Evolutionary conservation across 768 basidiomycete genomes (phyloP).

Genomic region (Lyophyllum decastes): DNA sequence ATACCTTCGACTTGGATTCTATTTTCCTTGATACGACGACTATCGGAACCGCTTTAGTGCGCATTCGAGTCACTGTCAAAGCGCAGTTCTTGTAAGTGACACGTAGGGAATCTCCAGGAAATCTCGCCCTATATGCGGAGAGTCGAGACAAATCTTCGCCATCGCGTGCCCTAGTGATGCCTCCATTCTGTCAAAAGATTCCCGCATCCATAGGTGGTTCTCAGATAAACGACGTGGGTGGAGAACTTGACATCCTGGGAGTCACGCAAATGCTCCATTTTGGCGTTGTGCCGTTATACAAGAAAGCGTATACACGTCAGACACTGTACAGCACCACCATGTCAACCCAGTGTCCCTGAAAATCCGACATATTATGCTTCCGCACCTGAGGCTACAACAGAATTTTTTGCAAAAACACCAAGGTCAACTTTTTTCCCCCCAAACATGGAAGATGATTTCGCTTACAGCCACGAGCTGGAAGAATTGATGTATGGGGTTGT

Average conservation of each 20-base stretch:
- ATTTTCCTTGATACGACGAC: background rate
- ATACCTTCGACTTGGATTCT: background rate
- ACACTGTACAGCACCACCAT: background rate
- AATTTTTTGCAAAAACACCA: no score
- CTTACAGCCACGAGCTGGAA: no score
- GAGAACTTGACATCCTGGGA: no score
- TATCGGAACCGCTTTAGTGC: background rate
- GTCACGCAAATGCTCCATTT: background rate
- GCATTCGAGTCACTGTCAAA: background rate
- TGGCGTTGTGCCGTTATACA: background rate
- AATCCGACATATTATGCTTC: background rate
- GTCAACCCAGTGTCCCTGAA: background rate
- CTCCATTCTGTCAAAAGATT: no score
- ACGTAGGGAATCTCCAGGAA: background rate
- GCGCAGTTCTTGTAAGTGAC: background rate
- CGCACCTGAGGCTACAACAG: background rate
- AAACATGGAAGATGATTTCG: no score
- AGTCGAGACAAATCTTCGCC: background rate
- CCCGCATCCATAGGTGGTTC: no score
- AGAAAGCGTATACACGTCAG: no score
- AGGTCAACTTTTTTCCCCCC: no score
- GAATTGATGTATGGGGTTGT: constrained; percentile 9
- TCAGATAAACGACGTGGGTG: no score
- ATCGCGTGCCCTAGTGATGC: no score
- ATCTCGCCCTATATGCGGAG: background rate